phyloP scores from a whole-genome alignment of 306 rosid species.

The Lathyrus aphaca region DNA sequence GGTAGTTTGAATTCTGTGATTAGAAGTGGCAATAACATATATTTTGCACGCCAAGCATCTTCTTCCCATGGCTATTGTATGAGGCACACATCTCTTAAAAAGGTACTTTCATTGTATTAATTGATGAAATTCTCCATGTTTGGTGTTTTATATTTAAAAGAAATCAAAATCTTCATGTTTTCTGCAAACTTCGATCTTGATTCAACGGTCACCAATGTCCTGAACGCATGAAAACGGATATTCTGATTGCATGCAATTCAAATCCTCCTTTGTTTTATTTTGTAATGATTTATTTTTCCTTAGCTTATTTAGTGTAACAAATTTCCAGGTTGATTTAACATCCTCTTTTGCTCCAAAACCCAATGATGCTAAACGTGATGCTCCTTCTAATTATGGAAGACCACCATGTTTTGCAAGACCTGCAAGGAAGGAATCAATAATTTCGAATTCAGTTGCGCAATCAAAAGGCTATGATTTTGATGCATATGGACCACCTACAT shows the following conservation, averaged over 20 bases:
- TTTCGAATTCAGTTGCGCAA: slow-evolving; percentile 42
- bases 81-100: slow-evolving; percentile 57
- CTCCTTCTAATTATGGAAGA: slow-evolving; percentile 40
- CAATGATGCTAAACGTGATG: slow-evolving; percentile 43
- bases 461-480: slow-evolving; percentile 39
- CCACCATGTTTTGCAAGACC: slow-evolving; percentile 67
- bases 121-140: not conserved
- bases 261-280: not conserved
- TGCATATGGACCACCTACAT: slow-evolving; percentile 57
- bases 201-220: not conserved
- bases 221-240: not conserved
- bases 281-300: slow-evolving; percentile 22
- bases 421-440: slow-evolving; percentile 31
- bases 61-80: slow-evolving; percentile 61
- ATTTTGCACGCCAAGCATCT: slow-evolving; percentile 72
- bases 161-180: too few species aligned
- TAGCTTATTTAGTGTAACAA: slow-evolving; percentile 2
- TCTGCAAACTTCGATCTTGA: not conserved
- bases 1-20: slow-evolving; percentile 56
- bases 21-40: slow-evolving; percentile 55
- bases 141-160: too few species aligned
- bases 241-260: not conserved
- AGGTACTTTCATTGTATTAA: slow-evolving; percentile 46
- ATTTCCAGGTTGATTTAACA: slow-evolving; percentile 51
- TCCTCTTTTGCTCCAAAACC: slow-evolving; percentile 43